Evolutionary conservation across 2,329 filamentous ascomycete species (phyloP).

Genomic region (Diaporthe sp.): DNA sequence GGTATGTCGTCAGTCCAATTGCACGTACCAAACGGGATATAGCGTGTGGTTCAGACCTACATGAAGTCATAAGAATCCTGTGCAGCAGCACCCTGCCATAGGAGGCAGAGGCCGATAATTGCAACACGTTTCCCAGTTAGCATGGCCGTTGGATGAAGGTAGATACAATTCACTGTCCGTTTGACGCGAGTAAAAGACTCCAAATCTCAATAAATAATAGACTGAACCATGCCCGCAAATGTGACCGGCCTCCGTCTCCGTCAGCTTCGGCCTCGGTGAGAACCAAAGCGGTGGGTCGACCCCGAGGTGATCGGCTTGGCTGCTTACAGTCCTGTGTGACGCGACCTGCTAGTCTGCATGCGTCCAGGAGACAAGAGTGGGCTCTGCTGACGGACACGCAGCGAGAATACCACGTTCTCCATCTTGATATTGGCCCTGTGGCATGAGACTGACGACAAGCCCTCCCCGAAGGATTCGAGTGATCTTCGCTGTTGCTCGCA

Average conservation of each 20-base stretch:
- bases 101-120: neutral
- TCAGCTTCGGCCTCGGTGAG: neutral
- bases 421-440: slow-evolving; percentile 1
- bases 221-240: neutral
- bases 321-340: slow-evolving; percentile 21
- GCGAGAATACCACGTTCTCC: slow-evolving; percentile 22
- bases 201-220: neutral
- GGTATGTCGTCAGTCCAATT: neutral
- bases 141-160: neutral
- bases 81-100: neutral
- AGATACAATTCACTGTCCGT: neutral
- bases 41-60: neutral
- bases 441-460: slow-evolving; percentile 25
- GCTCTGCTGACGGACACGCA: slow-evolving; percentile 12
- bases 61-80: slow-evolving; percentile 16
- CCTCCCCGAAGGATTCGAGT: neutral
- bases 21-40: neutral
- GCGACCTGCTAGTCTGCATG: slow-evolving; percentile 21
- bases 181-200: neutral
- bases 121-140: neutral
- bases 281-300: neutral
- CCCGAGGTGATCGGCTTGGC: slow-evolving; percentile 12
- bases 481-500: neutral
- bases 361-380: slow-evolving; percentile 19
- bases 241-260: neutral